Conservation (phyloP, 192 early-diverging fungal species). For the Entomortierella chlamydospora region DNA sequence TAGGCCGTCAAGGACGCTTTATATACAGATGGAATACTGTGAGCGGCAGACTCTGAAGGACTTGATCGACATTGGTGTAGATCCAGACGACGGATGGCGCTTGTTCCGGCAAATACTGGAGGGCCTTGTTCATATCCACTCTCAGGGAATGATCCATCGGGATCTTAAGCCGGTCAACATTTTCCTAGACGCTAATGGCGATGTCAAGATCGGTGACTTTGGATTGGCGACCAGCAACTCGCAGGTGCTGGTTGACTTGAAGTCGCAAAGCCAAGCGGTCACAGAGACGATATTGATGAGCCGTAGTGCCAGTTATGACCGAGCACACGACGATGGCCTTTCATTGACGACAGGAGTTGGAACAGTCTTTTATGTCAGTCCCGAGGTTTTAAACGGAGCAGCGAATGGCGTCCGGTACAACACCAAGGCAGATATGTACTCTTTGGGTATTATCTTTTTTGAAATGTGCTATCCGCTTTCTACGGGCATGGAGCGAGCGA, state of each 20-base stretch:
- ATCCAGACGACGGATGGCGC: constrained; percentile 85
- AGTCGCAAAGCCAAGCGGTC: constrained; percentile 34
- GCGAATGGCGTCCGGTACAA: constrained; percentile 70
- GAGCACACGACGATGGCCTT: constrained; percentile 59
- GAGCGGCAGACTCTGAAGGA: constrained; percentile 92
- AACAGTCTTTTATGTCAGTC: constrained; percentile 91
- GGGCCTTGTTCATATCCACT: constrained; percentile 90
- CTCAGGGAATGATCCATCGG: constrained; percentile 88
- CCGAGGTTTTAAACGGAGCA: constrained; percentile 55
- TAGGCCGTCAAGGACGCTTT: constrained; percentile 69
- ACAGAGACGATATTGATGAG: constrained; percentile 48
- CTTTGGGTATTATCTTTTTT: constrained; percentile 83
- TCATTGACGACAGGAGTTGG: constrained; percentile 88
- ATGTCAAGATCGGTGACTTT: constrained; percentile 80
- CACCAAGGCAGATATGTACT: constrained; percentile 87
- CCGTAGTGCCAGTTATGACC: constrained; percentile 50
- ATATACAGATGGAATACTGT: constrained; percentile 99
- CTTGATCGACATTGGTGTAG: constrained; percentile 81
- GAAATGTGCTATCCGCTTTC: constrained; percentile 79
- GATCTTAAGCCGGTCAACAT: constrained; percentile 92
- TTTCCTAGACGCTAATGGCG: constrained; percentile 75
- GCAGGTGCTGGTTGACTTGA: constrained; percentile 46
- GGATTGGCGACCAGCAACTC: constrained; percentile 72
- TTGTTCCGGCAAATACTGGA: constrained; percentile 92
- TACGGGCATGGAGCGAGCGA: constrained; percentile 84